phyloP scores from a whole-genome alignment of 805 yeast genomes.

The Spathaspora passalidarum region DNA sequence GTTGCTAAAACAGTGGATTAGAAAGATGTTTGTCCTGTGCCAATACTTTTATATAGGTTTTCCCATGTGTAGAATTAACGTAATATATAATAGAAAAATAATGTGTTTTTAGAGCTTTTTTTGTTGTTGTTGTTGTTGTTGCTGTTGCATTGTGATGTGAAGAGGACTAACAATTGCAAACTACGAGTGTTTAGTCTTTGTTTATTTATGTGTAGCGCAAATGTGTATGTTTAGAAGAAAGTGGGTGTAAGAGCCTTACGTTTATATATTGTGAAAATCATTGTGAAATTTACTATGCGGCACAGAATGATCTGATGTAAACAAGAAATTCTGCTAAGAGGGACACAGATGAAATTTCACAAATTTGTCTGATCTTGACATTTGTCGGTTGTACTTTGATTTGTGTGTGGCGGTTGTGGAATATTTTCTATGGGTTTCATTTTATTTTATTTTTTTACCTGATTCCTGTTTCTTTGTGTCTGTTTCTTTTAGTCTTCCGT shows the following conservation, averaged over 20 bases:
- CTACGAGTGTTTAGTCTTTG: too few relatives aligned
- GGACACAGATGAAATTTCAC: background rate
- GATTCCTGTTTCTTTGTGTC: background rate
- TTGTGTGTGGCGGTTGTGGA: background rate
- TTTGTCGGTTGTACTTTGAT: background rate
- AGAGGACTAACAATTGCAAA: too few relatives aligned
- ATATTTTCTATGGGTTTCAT: background rate
- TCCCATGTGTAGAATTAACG: background rate
- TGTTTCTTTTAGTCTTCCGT: background rate
- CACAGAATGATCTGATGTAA: too few relatives aligned
- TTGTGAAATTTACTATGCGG: too few relatives aligned
- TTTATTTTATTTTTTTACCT: background rate
- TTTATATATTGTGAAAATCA: too few relatives aligned
- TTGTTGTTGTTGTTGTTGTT: too few relatives aligned
- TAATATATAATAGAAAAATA: background rate
- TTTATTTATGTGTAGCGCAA: too few relatives aligned
- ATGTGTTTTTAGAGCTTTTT: background rate
- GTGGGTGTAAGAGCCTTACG: too few relatives aligned
- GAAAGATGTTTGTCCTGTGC: background rate
- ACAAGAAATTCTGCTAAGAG: background rate
- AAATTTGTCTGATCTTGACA: background rate
- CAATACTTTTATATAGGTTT: background rate
- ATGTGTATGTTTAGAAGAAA: too few relatives aligned
- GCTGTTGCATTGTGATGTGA: background rate
- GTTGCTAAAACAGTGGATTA: constrained; percentile 37